Base-by-base conservation (phyloP, 2,329 filamentous ascomycete species). In the Podosphaera leucotricha region DNA sequence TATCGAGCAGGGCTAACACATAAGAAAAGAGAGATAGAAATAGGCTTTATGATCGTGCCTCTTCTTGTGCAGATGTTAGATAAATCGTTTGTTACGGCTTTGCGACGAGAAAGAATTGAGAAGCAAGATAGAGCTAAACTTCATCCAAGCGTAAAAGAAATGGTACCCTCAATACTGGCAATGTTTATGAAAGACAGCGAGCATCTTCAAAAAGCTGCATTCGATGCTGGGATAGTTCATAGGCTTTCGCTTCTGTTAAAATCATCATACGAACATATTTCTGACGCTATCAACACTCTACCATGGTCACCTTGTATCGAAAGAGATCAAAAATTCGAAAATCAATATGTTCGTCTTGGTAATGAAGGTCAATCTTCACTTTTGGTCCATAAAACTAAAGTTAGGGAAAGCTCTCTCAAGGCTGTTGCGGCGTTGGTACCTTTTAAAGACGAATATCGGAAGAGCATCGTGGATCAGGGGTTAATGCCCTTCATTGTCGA, bases 401-500 rank as follows among this genome's bases (percentile, higher is more conserved):
- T 85, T 50, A 74, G 90, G 44, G 80, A 87, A 59, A 77, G 72
- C 42, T 72, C 77, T 1, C 62, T 95, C 16, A 77, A 77, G 54
- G 85, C 84, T 1, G 64, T 95, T 45, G 81, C 81, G n/a, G 79
- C 84, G 2, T 65, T 95, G 43, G 75, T 81, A 1, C 74, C 81
- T 2, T 78, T 79, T 52, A 84, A 85, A 54, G 85, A 95, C 52
- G 74, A 80, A 20, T 83, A 87, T 55, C 71, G 86, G 38, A 92
- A 92, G 56, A 69, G 71, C 0, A 71, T 95, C 40, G 80, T 90
- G 43, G 78, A 86, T 20, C 74, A 82, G 52, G 83, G 85, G n/a
- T 72, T 81, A 42, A 68, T 92, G 38, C 70, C 75, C 0, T 85
- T 80, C 56, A 77, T 95, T 43, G 78, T 92, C 37, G 82, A 92